Percentiles rank a stretch among this genome's conserved stretches.
phyloP scores from a whole-genome alignment of 108 stramenopile genomes.

The Cyclostephanos tholiformis region DNA sequence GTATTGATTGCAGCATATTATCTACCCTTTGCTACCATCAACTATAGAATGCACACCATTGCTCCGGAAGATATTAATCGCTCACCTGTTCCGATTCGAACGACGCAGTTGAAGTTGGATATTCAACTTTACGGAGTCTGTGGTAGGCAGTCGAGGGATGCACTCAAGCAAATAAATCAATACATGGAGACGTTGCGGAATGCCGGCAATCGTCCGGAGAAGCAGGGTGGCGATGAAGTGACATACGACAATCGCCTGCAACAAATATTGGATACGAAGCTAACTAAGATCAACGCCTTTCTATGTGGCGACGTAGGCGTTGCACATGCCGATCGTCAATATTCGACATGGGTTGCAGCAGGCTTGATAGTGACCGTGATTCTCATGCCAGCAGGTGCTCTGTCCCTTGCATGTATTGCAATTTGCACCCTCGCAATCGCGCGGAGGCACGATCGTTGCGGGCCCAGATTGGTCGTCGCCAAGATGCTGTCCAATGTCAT shows the following conservation, averaged over 20 bases:
- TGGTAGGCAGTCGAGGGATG: background rate
- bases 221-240: background rate
- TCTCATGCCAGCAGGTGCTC: background rate
- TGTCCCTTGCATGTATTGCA: background rate
- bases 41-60: background rate
- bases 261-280: background rate
- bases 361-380: slow-evolving; percentile 8
- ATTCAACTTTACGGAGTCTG: slow-evolving; percentile 6
- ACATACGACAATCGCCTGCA: background rate
- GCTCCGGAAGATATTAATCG: background rate
- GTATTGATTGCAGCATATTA: background rate
- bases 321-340: slow-evolving; percentile 5
- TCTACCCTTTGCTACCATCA: slow-evolving; percentile 10
- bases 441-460: background rate
- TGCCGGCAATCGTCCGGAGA: background rate
- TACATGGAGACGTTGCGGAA: background rate
- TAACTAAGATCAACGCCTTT: background rate
- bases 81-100: background rate
- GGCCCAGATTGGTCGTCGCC: background rate
- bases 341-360: slow-evolving; percentile 13
- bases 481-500: background rate
- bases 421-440: background rate
- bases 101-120: background rate
- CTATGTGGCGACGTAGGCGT: background rate
- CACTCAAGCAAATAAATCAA: background rate